Conservation (phyloP, 2,329 filamentous ascomycete species). For the Chaetothyriales sp. region DNA sequence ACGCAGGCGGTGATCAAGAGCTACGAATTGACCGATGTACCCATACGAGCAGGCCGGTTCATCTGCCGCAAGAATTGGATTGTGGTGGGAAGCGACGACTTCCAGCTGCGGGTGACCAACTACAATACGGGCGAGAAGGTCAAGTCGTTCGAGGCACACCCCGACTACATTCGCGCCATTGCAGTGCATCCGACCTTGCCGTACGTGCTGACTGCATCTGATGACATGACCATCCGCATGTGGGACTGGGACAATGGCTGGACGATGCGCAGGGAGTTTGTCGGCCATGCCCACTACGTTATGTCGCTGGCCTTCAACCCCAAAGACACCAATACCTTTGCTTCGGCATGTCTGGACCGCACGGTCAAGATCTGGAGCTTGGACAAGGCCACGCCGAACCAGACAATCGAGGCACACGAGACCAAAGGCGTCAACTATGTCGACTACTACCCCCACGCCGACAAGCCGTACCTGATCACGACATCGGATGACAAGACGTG, state of each 20-base stretch:
- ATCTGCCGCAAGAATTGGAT: slow-evolving; percentile 99
- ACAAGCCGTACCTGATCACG: slow-evolving; percentile 76
- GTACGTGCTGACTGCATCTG: slow-evolving; percentile 86
- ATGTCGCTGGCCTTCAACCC: slow-evolving; percentile 90
- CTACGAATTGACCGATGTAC: slow-evolving; percentile 96
- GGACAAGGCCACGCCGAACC: slow-evolving; percentile 85
- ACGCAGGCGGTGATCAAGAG: slow-evolving; percentile 96
- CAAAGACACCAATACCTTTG: slow-evolving; percentile 68
- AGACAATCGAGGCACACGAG: slow-evolving; percentile 92
- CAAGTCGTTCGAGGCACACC: slow-evolving; percentile 40
- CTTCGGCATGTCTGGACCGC: slow-evolving; percentile 85
- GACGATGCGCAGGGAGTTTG: slow-evolving; percentile 95
- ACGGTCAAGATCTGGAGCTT: slow-evolving; percentile 98
- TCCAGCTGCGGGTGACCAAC: slow-evolving; percentile 81
- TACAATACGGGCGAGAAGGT: slow-evolving; percentile 96
- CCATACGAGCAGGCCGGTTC: slow-evolving; percentile 90
- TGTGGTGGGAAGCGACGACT: slow-evolving; percentile 87
- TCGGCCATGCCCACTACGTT: slow-evolving; percentile 91
- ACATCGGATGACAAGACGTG: slow-evolving; percentile 93
- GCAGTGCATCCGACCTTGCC: slow-evolving; percentile 89
- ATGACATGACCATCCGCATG: slow-evolving; percentile 97
- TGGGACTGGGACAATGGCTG: slow-evolving; percentile 99
- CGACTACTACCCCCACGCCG: slow-evolving; percentile 60
- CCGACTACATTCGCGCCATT: slow-evolving; percentile 95
- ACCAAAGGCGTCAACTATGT: slow-evolving; percentile 97